Conservation (phyloP, 805 yeast species). For the Lachancea sp. region DNA sequence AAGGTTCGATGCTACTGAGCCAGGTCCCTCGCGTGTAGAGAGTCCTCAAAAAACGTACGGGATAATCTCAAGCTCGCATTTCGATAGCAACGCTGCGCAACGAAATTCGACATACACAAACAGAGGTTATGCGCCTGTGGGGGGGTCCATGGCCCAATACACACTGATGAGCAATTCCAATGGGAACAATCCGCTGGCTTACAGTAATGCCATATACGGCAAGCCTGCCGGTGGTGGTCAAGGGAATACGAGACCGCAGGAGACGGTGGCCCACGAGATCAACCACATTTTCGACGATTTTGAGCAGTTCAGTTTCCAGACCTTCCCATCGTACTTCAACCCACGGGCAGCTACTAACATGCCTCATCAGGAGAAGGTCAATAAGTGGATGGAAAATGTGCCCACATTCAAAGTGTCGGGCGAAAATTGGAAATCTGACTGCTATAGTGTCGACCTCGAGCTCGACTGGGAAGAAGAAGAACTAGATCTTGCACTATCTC, state of each 20-base stretch:
- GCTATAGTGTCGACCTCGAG: slow-evolving; percentile 21
- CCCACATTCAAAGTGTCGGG: slow-evolving; percentile 37
- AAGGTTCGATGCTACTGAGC: slow-evolving; percentile 3
- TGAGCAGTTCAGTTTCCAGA: slow-evolving; percentile 9
- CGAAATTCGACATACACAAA: not conserved
- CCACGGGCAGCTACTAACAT: slow-evolving; percentile 59
- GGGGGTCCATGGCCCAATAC: slow-evolving; percentile 16
- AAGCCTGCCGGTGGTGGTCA: not conserved
- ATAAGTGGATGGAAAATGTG: slow-evolving; percentile 53
- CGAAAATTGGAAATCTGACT: slow-evolving; percentile 18
- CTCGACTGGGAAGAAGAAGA: slow-evolving; percentile 33
- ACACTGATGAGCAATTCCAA: slow-evolving; percentile 16
- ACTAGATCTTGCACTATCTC: slow-evolving; percentile 19
- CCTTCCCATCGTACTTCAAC: slow-evolving; percentile 46
- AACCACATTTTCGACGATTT: slow-evolving; percentile 8
- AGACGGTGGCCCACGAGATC: slow-evolving; percentile 1
- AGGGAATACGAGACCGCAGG: not conserved
- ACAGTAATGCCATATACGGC: slow-evolving; percentile 1
- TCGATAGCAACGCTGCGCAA: not conserved
- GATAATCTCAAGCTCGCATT: slow-evolving; percentile 1
- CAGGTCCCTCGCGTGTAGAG: slow-evolving; percentile 1
- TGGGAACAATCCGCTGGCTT: slow-evolving; percentile 2
- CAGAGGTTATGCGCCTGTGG: slow-evolving; percentile 2
- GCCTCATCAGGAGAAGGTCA: slow-evolving; percentile 61
- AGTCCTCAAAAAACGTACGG: slow-evolving; percentile 1